These are phyloP conservation scores for Lindgomyces ingoldianus DNA, from an alignment of 495 filamentous ascomycete species.

Conservation along the genomic window DNA sequence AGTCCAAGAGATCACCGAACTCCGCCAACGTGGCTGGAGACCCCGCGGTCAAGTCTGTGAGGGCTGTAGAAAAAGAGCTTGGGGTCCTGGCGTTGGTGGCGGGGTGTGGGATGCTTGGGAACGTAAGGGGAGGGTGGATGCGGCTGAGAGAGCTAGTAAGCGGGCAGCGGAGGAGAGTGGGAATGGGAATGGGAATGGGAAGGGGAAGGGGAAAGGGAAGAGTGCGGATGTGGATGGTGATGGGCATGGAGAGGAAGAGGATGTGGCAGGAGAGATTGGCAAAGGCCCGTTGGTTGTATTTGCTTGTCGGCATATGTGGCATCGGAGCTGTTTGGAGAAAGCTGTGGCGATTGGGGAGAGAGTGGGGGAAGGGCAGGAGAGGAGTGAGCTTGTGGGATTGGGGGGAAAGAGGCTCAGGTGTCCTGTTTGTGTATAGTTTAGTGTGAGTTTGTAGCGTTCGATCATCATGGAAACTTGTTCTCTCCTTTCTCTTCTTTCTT, in stretches of 20 bases:
- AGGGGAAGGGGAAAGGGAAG: conserved; percentile 22
- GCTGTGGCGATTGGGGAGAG: conserved; percentile 14
- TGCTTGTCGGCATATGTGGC: conserved; percentile 47
- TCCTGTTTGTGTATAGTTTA: conserved; percentile 35
- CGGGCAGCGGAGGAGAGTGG: conserved; percentile 35
- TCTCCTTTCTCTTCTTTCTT: too few relatives aligned
- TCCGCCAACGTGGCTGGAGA: conserved; percentile 87
- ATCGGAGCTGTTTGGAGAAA: conserved; percentile 42
- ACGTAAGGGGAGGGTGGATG: conserved; percentile 38
- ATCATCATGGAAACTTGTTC: too few relatives aligned
- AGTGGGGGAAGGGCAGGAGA: conserved; percentile 50
- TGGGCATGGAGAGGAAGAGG: conserved; percentile 27
- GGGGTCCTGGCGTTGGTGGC: conserved; percentile 83
- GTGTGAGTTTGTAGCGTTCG: too few relatives aligned
- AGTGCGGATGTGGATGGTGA: neutral
- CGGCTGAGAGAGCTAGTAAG: conserved; percentile 27
- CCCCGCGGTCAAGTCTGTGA: conserved; percentile 85
- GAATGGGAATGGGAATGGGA: conserved; percentile 24
- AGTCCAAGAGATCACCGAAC: conserved; percentile 69
- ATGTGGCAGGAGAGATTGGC: conserved; percentile 11
- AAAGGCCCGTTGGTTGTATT: conserved; percentile 45
- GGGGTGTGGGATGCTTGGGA: conserved; percentile 82
- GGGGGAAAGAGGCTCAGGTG: conserved; percentile 21
- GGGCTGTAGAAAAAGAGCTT: conserved; percentile 76
- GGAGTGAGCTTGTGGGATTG: neutral